phyloP scores from a whole-genome alignment of 2,329 filamentous ascomycete genomes.

The Pestalotiopsis sp. region DNA sequence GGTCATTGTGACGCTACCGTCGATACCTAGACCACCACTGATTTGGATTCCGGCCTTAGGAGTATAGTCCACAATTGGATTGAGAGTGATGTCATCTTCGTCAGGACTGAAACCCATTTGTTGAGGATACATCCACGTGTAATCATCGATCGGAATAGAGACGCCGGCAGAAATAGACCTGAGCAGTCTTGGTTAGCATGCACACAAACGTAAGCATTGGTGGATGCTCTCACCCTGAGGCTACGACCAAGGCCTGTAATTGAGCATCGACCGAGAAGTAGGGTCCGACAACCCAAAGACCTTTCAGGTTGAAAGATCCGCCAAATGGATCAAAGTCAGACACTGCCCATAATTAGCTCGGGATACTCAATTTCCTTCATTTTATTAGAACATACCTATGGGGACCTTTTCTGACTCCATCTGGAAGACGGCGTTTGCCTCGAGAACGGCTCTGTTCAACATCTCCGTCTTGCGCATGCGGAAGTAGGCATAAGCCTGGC shows the following conservation, averaged over 20 bases:
- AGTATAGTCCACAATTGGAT: neutral
- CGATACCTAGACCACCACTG: neutral
- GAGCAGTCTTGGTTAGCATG: neutral
- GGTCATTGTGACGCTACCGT: neutral
- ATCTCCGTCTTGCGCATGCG: neutral
- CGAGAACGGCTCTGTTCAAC: neutral
- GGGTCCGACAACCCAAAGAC: neutral
- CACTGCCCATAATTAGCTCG: neutral
- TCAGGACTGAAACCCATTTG: neutral
- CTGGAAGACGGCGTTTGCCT: neutral
- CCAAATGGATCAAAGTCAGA: neutral
- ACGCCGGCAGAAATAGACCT: neutral
- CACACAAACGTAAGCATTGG: neutral
- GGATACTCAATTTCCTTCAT: neutral
- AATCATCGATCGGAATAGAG: neutral
- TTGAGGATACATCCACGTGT: neutral
- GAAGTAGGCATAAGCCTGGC: neutral
- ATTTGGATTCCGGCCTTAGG: neutral
- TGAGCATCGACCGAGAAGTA: neutral
- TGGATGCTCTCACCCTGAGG: neutral
- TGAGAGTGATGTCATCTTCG: neutral
- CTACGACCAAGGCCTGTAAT: neutral
- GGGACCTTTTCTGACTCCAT: neutral
- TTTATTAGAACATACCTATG: neutral
- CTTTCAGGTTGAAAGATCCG: neutral